Evolutionary conservation across 1,284 basidiomycete genomes (phyloP), one percentile per base, ranked within the genome.

Genomic region (Macrocybe sp.): DNA sequence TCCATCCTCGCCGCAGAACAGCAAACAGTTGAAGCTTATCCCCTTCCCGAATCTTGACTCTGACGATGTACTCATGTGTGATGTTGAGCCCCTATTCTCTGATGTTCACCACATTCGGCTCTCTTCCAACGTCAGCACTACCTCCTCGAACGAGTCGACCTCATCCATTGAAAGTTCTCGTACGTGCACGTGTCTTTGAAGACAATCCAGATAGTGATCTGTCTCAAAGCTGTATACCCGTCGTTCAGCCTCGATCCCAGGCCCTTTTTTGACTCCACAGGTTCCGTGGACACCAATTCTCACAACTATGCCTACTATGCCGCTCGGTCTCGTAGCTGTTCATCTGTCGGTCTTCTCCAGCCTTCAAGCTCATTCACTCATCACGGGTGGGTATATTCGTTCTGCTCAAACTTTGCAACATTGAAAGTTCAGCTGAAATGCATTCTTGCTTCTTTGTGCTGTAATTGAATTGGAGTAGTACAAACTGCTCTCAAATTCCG

Each of bases 401-500:
- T 46, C 48, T 46, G 44, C 48, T 54, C 22, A 37, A 57, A 41
- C 54, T 40, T 45, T 28, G 35, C 35, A 44, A 11, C 28, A 45
- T 51, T 46, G 22, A 22, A 22, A 22, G 22, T 22, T 22, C 22
- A 4, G 4, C 22, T 22, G 22, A 22, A 22, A 22, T 46, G 32
- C 36, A 35, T n/a, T 31, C 12, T 57, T 39, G 40, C 42, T 47
- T 30, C 47, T 41, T 30, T 42, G 16, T 37, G 6, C 30, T 41
- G 30, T 36, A 50, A 22, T 22, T 22, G 22, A 22, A 22, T 22
- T 22, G 22, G 22, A 22, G 22, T 59, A 87, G 83, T 44, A 71
- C 78, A 48, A 74, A 73, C 47, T 91, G 88, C 59, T 81, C 79
- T 32, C 85, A 88, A 65, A 87, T 91, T 52, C 88, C 88, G 10